Conservation (phyloP, 2,329 filamentous ascomycete genomes). For the Penicillium hesseltinei region DNA sequence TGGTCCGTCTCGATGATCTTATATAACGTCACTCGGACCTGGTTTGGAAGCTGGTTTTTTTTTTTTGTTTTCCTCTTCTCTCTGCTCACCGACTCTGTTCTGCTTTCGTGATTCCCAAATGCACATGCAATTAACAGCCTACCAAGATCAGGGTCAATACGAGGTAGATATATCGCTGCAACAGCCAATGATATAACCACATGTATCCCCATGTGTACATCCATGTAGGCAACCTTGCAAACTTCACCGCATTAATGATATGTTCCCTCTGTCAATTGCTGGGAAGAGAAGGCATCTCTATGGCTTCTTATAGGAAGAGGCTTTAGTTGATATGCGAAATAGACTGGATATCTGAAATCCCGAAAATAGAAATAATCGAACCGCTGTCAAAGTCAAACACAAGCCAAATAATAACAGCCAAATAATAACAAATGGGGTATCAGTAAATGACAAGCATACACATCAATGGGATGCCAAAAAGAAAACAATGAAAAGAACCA, state of each 20-base stretch:
- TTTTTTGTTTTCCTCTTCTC: neutral
- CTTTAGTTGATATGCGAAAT: neutral
- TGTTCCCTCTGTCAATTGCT: neutral
- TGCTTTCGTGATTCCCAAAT: neutral
- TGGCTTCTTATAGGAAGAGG: too few species aligned
- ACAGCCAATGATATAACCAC: neutral
- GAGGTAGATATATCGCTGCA: neutral
- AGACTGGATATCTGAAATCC: too few species aligned
- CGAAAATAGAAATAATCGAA: neutral
- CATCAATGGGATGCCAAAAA: neutral
- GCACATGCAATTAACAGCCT: neutral
- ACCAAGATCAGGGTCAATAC: neutral
- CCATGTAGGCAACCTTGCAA: neutral
- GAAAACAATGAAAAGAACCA: neutral
- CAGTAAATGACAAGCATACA: neutral
- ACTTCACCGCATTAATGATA: neutral
- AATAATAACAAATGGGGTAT: conserved; percentile 2
- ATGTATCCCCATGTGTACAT: neutral
- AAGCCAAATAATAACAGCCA: neutral
- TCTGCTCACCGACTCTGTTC: neutral
- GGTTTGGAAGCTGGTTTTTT: neutral
- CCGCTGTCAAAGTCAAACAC: neutral
- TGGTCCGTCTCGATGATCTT: conserved; percentile 13
- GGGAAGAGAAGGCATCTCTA: neutral
- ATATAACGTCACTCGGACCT: neutral